Base-by-base conservation (phyloP, 331 rosid genomes). In the Quercus tomentella region DNA sequence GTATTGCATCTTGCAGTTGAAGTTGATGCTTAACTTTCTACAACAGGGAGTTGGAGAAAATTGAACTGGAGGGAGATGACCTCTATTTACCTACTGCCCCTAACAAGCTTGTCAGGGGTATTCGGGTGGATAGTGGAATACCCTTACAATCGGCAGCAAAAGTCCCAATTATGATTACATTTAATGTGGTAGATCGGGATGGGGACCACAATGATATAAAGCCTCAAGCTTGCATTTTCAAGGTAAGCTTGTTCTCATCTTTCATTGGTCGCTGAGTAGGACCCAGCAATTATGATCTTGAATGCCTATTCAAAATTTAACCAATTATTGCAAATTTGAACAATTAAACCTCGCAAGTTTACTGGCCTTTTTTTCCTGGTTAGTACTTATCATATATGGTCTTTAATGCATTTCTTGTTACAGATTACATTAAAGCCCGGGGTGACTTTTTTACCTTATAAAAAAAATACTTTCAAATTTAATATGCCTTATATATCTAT, bases 71-170 rank as follows among this genome's bases (percentile, higher is more conserved):
- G 3, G 98, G 99, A 26, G 98, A 90, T 18, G 99, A 91, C 77
- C 97, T 93, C 63, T 96, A 96, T 88, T 87, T 93, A 76, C 99
- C 99, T 30, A 96, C 97, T 75, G 99, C 97, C 56, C 83, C 98
- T 43, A 88, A 35, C 91, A 93, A 93, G 89, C 93, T 96, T 81
- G 97, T 96, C 69, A 78, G 80, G 83, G 97, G 98, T 22, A 93
- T 96, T 86, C 97, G 63, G 85, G 94, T 90, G 23, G 98, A 96
- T 65, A 96, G 99, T 87, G 99, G 98, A 62, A 91, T 96, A 80
- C 98, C 99, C 81, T 88, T 96, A 72, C 98, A 96, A 79, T 96
- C 99, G 57, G 99, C 99, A 12, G 98, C 99, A 70, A 96, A 96
- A 84, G 99, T 96, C 78, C 99, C 99, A 70, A 96, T 96, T 70